Conservation (phyloP, 1,139 yeast species). For the Williopsis jadinii region DNA sequence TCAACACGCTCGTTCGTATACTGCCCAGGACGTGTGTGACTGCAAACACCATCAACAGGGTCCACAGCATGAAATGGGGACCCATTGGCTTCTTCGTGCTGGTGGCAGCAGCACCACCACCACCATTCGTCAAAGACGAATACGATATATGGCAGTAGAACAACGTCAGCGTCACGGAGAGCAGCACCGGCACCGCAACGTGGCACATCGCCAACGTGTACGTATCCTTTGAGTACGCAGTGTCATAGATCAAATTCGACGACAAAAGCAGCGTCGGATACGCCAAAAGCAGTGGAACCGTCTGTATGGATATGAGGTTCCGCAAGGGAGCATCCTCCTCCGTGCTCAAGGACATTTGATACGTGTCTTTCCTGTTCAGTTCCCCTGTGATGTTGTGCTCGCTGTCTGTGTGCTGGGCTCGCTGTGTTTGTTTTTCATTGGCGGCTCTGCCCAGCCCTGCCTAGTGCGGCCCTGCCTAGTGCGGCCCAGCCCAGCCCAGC, state of each 20-base stretch:
- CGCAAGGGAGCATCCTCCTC: conserved; percentile 1
- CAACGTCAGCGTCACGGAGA: conserved; percentile 17
- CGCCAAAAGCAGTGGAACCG: conserved; percentile 29
- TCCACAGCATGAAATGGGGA: conserved; percentile 4
- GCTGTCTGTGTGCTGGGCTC: too few relatives aligned
- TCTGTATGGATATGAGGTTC: conserved; percentile 19
- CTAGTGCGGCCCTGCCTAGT: too few relatives aligned
- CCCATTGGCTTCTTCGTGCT: too few relatives aligned
- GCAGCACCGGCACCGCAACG: conserved; percentile 22
- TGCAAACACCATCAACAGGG: conserved; percentile 9
- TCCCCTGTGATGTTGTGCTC: too few relatives aligned
- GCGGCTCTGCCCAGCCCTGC: too few relatives aligned
- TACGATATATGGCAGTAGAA: conserved; percentile 4
- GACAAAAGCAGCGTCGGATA: conserved; percentile 30
- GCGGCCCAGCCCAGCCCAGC: too few relatives aligned
- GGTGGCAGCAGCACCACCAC: too few relatives aligned
- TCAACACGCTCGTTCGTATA: conserved; percentile 15
- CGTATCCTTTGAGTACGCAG: conserved; percentile 7
- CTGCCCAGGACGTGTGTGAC: conserved; percentile 16
- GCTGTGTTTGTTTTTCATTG: too few relatives aligned
- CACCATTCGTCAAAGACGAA: too few relatives aligned
- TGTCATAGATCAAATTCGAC: conserved; percentile 20
- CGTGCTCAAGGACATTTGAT: not conserved
- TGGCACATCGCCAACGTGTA: not conserved
- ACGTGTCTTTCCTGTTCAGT: too few relatives aligned